Conservation (phyloP, 768 basidiomycete genomes). For the Agaricus subrufescens region DNA sequence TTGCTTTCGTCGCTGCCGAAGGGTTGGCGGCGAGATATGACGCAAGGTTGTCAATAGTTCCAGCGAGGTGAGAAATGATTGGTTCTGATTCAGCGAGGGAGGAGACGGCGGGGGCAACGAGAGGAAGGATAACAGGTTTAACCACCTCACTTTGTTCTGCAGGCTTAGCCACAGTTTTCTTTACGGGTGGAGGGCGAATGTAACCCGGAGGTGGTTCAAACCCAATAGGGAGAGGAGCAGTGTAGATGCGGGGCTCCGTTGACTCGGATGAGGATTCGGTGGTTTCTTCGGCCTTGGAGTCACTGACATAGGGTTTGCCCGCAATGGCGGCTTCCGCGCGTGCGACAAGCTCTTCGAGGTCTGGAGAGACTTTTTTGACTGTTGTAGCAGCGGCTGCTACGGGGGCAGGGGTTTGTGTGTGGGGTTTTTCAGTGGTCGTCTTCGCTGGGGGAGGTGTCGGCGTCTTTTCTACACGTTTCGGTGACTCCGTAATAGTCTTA, state of each 20-base stretch:
- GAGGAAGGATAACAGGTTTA: constrained; percentile 47
- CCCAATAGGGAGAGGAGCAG: constrained; percentile 79
- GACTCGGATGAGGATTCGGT: constrained; percentile 22
- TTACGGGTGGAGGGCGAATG: constrained; percentile 52
- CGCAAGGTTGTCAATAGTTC: constrained; percentile 89
- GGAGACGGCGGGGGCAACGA: constrained; percentile 76
- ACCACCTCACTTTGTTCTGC: constrained; percentile 17
- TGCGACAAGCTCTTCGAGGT: constrained; percentile 60
- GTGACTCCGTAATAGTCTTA: constrained; percentile 36
- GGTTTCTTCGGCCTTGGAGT: constrained; percentile 2
- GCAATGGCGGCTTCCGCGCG: constrained; percentile 72
- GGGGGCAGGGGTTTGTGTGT: constrained; percentile 28
- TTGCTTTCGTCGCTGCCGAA: constrained; percentile 58
- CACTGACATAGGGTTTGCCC: constrained; percentile 27
- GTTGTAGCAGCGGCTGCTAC: constrained; percentile 30
- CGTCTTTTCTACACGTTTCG: constrained; percentile 35
- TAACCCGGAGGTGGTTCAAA: constrained; percentile 94
- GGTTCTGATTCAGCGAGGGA: constrained; percentile 77
- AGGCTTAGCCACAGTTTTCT: constrained; percentile 20
- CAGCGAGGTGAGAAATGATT: constrained; percentile 88
- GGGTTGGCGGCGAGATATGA: constrained; percentile 77
- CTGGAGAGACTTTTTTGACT: constrained; percentile 47
- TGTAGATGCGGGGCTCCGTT: constrained; percentile 49
- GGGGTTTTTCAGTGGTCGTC: constrained; percentile 21
- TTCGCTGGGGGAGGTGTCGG: constrained; percentile 38